Percentiles rank a stretch among this genome's conserved stretches.
Conservation (phyloP, 2,329 filamentous ascomycete genomes). For the Coleophoma eucalyptorum region DNA sequence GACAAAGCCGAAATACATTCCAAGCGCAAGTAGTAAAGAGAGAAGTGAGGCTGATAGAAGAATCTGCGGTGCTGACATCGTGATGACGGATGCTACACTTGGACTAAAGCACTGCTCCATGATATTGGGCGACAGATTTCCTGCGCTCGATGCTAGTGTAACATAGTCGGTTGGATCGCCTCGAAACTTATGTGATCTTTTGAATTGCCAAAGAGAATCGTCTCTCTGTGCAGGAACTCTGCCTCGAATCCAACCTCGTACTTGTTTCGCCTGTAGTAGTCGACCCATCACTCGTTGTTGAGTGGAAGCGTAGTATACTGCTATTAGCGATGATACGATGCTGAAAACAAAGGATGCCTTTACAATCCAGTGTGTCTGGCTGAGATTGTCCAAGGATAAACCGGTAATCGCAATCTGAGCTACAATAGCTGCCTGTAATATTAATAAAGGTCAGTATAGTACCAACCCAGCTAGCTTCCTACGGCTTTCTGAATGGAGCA, state of each 20-base stretch:
- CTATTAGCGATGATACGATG: conserved; percentile 1
- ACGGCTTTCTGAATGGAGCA: background rate
- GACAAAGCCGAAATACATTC: conserved; percentile 4
- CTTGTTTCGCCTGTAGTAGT: background rate
- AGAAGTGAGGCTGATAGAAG: conserved; percentile 1
- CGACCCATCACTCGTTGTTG: background rate
- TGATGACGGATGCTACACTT: background rate
- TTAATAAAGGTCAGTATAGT: background rate
- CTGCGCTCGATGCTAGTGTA: background rate
- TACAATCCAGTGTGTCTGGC: conserved; percentile 7
- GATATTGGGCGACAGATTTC: background rate
- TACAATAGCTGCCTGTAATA: conserved; percentile 3
- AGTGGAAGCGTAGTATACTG: conserved; percentile 4
- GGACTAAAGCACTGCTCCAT: background rate
- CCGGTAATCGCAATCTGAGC: conserved; percentile 6
- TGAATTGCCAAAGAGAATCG: too few relatives aligned
- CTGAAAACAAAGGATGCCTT: background rate
- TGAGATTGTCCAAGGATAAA: conserved; percentile 4
- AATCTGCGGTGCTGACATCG: background rate
- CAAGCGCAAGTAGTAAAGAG: conserved; percentile 1
- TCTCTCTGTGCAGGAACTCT: background rate
- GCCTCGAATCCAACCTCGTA: background rate
- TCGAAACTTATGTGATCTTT: background rate
- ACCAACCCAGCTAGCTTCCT: too few relatives aligned
- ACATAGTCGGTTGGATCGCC: background rate